A percentile compares a stretch with the other conserved stretches of the same genome.
Conservation (phyloP, 1,284 basidiomycete species). For the Puccinia polysora region DNA sequence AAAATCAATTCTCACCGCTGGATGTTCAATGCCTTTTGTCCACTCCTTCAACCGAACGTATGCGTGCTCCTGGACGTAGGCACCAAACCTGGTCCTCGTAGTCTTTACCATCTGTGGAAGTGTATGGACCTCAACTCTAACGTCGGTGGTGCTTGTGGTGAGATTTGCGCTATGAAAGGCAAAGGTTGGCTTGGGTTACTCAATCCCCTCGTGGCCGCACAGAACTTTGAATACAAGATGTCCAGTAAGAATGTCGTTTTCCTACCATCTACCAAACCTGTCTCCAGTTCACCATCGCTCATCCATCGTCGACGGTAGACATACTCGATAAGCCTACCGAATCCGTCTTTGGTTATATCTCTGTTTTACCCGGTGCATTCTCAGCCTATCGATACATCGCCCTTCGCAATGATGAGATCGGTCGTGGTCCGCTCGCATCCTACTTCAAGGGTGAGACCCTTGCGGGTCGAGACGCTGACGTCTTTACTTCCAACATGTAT, state of each 20-base stretch:
- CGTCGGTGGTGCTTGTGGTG: slow-evolving; percentile 89
- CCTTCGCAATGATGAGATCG: slow-evolving; percentile 77
- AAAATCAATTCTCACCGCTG: slow-evolving; percentile 85
- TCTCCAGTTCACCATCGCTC: no score
- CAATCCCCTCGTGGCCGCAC: slow-evolving; percentile 68
- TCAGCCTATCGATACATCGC: slow-evolving; percentile 81
- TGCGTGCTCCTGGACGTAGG: slow-evolving; percentile 89
- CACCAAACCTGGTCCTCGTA: slow-evolving; percentile 75
- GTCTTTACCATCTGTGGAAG: slow-evolving; percentile 90
- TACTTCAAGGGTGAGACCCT: slow-evolving; percentile 97
- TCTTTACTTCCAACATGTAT: slow-evolving; percentile 72
- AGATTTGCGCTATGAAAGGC: slow-evolving; percentile 88
- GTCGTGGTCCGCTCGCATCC: slow-evolving; percentile 79
- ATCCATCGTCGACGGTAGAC: no score
- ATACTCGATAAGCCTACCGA: slow-evolving; percentile 94
- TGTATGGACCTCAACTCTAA: slow-evolving; percentile 86
- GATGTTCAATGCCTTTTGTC: slow-evolving; percentile 84
- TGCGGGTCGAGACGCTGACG: slow-evolving; percentile 83
- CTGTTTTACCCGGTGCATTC: slow-evolving; percentile 72
- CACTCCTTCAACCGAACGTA: slow-evolving; percentile 67
- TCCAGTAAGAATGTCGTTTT: slow-evolving; percentile 56
- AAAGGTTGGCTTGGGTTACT: slow-evolving; percentile 63
- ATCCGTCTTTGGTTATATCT: slow-evolving; percentile 79
- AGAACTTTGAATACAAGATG: slow-evolving; percentile 65
- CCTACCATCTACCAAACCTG: not conserved